These are phyloP conservation scores for Xylaria sp. DNA, from an alignment of 2,329 filamentous ascomycete genomes.

Conservation along the genomic window DNA sequence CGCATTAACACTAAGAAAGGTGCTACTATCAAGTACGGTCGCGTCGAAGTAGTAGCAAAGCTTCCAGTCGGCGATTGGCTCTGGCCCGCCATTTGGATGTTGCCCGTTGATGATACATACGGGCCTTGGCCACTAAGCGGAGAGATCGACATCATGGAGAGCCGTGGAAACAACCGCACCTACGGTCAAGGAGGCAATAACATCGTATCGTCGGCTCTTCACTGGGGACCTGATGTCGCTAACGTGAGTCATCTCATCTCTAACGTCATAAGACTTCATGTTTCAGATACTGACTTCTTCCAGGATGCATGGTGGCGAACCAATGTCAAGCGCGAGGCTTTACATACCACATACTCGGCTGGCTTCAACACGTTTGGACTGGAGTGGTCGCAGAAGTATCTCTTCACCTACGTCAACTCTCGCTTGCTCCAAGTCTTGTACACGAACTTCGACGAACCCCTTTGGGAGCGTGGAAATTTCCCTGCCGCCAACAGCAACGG, in stretches of 20 bases:
- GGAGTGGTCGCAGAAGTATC: constrained; percentile 88
- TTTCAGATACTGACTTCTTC: constrained; percentile 7
- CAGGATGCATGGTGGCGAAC: constrained; percentile 83
- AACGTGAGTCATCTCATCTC: constrained; percentile 53
- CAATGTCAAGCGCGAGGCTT: constrained; percentile 78
- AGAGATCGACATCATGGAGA: constrained; percentile 86
- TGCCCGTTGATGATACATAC: constrained; percentile 78
- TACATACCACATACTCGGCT: constrained; percentile 78
- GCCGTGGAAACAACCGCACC: constrained; percentile 83
- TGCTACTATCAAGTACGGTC: constrained; percentile 80
- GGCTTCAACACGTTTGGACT: constrained; percentile 82
- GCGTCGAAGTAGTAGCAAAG: constrained; percentile 81
- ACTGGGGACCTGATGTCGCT: constrained; percentile 79
- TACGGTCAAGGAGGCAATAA: constrained; percentile 84
- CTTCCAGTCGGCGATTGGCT: constrained; percentile 85
- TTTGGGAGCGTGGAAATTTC: constrained; percentile 77
- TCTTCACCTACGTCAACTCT: constrained; percentile 87
- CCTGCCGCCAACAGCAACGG: constrained; percentile 72
- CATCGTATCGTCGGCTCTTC: constrained; percentile 80
- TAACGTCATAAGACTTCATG: neutral
- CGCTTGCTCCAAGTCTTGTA: constrained; percentile 84
- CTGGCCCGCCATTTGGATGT: constrained; percentile 93
- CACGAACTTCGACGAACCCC: constrained; percentile 74
- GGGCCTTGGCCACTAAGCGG: constrained; percentile 82
- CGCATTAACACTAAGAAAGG: constrained; percentile 80